phyloP scores from a whole-genome alignment of 768 basidiomycete species.

The Tulasnella sp. region DNA sequence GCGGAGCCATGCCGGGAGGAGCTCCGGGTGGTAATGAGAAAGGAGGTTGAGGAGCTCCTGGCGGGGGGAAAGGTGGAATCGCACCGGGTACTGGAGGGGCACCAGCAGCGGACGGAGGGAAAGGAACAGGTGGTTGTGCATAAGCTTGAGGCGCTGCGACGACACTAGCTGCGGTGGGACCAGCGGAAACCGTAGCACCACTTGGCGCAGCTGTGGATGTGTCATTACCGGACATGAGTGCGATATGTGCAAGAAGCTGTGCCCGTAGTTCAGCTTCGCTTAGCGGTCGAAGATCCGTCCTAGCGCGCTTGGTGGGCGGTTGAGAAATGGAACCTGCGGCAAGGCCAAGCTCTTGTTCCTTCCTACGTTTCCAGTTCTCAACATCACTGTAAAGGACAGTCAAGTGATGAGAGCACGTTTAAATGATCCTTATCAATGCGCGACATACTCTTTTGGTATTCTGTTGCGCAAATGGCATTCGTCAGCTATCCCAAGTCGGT shows the following conservation, averaged over 20 bases:
- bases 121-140: slow-evolving; percentile 41
- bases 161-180: slow-evolving; percentile 45
- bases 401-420: background rate
- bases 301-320: slow-evolving; percentile 75
- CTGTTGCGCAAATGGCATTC: slow-evolving; percentile 37
- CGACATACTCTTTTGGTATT: slow-evolving; percentile 20
- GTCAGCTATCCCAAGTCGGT: background rate
- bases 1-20: background rate
- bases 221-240: slow-evolving; percentile 68
- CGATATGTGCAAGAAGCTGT: slow-evolving; percentile 85
- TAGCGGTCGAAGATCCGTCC: slow-evolving; percentile 66
- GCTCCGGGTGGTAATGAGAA: background rate
- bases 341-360: slow-evolving; percentile 89
- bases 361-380: slow-evolving; percentile 92
- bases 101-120: slow-evolving; percentile 35
- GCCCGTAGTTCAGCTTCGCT: slow-evolving; percentile 80
- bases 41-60: slow-evolving; percentile 35
- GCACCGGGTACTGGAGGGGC: slow-evolving; percentile 40
- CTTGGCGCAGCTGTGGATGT: slow-evolving; percentile 26
- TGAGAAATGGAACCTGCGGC: slow-evolving; percentile 77
- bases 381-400: slow-evolving; percentile 49
- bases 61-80: slow-evolving; percentile 42
- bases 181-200: slow-evolving; percentile 44
- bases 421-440: background rate
- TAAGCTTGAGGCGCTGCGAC: slow-evolving; percentile 75